Conservation (phyloP, 495 filamentous ascomycete genomes). For the Penicillium roqueforti region DNA sequence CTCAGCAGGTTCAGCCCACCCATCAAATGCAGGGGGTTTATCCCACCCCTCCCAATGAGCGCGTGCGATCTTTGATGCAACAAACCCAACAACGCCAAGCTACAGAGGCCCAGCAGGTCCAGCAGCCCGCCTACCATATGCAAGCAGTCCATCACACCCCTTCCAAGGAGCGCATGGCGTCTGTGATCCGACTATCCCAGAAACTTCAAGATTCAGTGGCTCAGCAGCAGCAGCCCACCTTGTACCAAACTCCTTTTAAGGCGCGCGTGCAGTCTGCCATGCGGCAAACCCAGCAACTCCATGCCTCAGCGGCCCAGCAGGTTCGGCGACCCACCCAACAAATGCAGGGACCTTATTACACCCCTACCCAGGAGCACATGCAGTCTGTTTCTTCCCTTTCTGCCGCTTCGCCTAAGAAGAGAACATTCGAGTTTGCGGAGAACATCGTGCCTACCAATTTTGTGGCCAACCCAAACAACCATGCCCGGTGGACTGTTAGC, state of each 20-base stretch:
- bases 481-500: slow-evolving; percentile 19
- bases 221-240: not conserved
- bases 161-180: not conserved
- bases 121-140: not conserved
- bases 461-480: slow-evolving; percentile 27
- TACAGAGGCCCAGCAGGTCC: no score
- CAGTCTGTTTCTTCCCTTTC: not conserved
- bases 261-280: not conserved
- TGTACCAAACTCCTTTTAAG: not conserved
- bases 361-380: not conserved
- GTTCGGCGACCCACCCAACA: not conserved
- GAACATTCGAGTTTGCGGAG: slow-evolving; percentile 12
- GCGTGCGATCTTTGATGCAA: no score
- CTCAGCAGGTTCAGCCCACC: no score
- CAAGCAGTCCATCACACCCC: not conserved
- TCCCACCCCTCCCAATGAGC: not conserved
- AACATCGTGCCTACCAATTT: slow-evolving; percentile 16
- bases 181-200: not conserved
- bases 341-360: not conserved
- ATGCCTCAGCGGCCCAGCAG: not conserved
- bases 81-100: no score
- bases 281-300: not conserved
- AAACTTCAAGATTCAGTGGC: not conserved
- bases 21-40: not conserved
- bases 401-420: not conserved